Percentiles rank a stretch among this genome's conserved stretches.
Evolutionary conservation across 768 basidiomycete species (phyloP).

Genomic region (Mycena maculata): DNA sequence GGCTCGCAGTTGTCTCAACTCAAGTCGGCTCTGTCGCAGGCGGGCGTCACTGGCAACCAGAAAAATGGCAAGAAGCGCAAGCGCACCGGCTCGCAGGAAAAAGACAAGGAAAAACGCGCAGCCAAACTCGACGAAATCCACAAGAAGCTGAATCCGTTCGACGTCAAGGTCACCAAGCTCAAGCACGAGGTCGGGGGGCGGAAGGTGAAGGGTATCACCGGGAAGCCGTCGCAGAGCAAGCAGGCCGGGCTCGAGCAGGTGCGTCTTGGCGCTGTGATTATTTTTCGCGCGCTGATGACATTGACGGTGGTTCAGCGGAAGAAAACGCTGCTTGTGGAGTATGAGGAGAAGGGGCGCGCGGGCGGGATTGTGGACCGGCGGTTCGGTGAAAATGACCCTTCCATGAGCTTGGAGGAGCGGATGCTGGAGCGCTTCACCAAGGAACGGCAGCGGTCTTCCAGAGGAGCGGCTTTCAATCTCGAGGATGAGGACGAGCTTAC

Average conservation of each 20-base stretch:
- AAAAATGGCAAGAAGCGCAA: slow-evolving; percentile 77
- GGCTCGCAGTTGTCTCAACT: slow-evolving; percentile 93
- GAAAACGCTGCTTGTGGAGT: slow-evolving; percentile 90
- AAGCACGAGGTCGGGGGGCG: slow-evolving; percentile 95
- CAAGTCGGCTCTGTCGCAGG: slow-evolving; percentile 83
- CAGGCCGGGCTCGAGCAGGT: slow-evolving; percentile 93
- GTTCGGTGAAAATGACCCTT: slow-evolving; percentile 95
- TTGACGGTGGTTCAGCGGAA: slow-evolving; percentile 81
- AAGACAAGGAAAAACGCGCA: slow-evolving; percentile 85
- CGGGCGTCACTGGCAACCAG: slow-evolving; percentile 76
- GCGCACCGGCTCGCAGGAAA: slow-evolving; percentile 67
- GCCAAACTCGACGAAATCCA: slow-evolving; percentile 87
- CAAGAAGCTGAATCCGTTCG: slow-evolving; percentile 91
- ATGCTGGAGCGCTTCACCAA: slow-evolving; percentile 97
- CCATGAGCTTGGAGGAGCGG: slow-evolving; percentile 94
- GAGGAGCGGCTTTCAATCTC: slow-evolving; percentile 85
- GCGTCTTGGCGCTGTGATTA: slow-evolving; percentile 35
- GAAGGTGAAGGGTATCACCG: slow-evolving; percentile 83
- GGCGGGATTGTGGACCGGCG: slow-evolving; percentile 94
- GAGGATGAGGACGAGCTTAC: slow-evolving; percentile 93
- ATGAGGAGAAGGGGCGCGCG: slow-evolving; percentile 80
- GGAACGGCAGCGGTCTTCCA: slow-evolving; percentile 85
- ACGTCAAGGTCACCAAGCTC: slow-evolving; percentile 89
- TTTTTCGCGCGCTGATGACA: slow-evolving; percentile 25
- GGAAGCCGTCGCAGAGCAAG: slow-evolving; percentile 89